Evolutionary conservation across 2,329 filamentous ascomycete species (phyloP).

Genomic region (Sporothrix euskadiensis): DNA sequence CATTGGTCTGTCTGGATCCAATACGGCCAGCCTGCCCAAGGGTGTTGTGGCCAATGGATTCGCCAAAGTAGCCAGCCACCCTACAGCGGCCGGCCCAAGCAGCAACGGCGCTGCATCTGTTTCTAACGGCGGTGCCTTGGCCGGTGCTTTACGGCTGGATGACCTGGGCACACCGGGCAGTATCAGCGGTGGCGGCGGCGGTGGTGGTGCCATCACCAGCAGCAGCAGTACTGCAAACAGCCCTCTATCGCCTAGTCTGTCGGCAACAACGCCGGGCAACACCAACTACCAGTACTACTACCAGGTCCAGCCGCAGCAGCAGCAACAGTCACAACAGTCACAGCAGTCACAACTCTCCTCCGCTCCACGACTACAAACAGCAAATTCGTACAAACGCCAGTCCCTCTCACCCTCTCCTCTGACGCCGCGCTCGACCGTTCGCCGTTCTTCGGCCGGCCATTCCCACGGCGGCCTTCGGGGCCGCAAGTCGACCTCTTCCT

Average conservation of each 20-base stretch:
- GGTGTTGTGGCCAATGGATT: conserved; percentile 56
- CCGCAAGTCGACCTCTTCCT: conserved; percentile 93
- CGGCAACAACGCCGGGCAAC: conserved; percentile 35
- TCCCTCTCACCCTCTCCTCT: conserved; percentile 84
- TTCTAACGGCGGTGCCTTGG: not conserved
- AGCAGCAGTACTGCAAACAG: conserved; percentile 34
- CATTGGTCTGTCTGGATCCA: conserved; percentile 35
- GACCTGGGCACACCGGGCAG: not conserved
- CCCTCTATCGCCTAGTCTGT: conserved; percentile 36
- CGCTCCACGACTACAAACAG: conserved; percentile 24
- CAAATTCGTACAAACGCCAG: conserved; percentile 61
- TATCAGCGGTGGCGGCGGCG: conserved; percentile 34
- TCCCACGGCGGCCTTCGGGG: conserved; percentile 76
- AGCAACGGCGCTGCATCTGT: not conserved
- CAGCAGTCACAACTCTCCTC: not conserved
- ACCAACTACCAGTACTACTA: conserved; percentile 25
- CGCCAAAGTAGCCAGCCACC: conserved; percentile 35
- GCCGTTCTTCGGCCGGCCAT: conserved; percentile 73
- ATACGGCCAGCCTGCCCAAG: conserved; percentile 51
- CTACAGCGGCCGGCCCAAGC: conserved; percentile 14
- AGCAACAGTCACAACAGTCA: not conserved
- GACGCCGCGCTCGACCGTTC: conserved; percentile 76
- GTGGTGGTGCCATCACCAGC: conserved; percentile 29
- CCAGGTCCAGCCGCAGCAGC: conserved; percentile 20
- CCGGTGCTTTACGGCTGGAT: not conserved